Base-by-base conservation (phyloP, 805 yeast species). In the Candida jianshihensis region DNA sequence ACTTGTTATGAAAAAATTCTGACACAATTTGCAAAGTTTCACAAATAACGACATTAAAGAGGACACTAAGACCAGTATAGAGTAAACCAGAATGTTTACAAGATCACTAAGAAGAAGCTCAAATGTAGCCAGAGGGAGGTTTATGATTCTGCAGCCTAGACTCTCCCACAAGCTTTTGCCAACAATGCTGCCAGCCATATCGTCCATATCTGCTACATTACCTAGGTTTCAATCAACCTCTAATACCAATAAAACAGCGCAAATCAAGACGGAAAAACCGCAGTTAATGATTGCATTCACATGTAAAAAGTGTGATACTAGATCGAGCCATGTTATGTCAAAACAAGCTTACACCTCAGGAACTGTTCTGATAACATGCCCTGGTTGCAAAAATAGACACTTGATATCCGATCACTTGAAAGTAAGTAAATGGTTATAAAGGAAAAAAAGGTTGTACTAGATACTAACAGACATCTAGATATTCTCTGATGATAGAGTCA, bases 331-430 rank as follows among this genome's bases (percentile, higher is more conserved):
- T 53, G 71, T 81, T n/a, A 81, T 90, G 53, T 82, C 96, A 6
- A 89, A 89, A 47, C 97, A 90, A 60, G 89, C 96, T 0, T 90
- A 90, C 56, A 75, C 81, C 12, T 64, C 68, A 9, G 97, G 97
- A 2, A 80, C 96, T 0, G 95, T 90, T 4, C 62, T 87, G 34
- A 81, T 90, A 18, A 87, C 86, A 51, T 90, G 97, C 56, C 97
- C 97, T 0, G 84, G 88, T 13, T 90, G 97, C 57, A 71, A 81
- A 45, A 80, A 75, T 52, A 74, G 96, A 45, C 97, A 90, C 55
- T 63, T 90, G 53, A 89, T 90, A 28, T 95, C 97, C 0, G 97
- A 90, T 55, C 89, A 82, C 53, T 60, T 82, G 40, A 80, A 76
- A 53, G 70, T 64, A 46, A 35, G 66, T 56, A 14, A n/a, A 12